These are phyloP conservation scores for Schizosaccharomyces octosporus DNA, from an alignment of 805 yeast species.

Conservation along the genomic window DNA sequence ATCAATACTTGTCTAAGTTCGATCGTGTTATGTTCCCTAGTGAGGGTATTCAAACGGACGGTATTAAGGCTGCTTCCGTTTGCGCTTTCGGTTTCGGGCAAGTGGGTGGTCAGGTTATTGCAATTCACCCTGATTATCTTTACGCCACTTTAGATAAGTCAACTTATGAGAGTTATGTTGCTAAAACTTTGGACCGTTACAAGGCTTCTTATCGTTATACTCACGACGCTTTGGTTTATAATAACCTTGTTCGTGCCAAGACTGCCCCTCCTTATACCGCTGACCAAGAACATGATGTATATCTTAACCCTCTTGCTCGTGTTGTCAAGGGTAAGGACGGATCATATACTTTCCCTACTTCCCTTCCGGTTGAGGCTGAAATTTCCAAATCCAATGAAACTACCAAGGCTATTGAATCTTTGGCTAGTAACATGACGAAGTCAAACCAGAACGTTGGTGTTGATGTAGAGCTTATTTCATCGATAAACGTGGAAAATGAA, in stretches of 20 bases:
- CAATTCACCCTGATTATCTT: constrained; percentile 79
- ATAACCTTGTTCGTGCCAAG: constrained; percentile 79
- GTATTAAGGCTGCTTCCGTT: constrained; percentile 87
- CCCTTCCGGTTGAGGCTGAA: not conserved
- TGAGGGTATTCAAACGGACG: constrained; percentile 78
- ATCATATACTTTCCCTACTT: constrained; percentile 5
- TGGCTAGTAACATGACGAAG: constrained; percentile 25
- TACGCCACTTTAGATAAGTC: constrained; percentile 53
- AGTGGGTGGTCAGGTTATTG: constrained; percentile 92
- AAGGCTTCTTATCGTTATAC: constrained; percentile 77
- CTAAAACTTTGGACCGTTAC: constrained; percentile 56
- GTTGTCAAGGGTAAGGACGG: constrained; percentile 14
- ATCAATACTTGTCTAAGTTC: constrained; percentile 52
- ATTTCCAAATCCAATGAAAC: constrained; percentile 13
- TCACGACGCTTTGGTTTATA: constrained; percentile 82
- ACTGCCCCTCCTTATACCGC: constrained; percentile 79
- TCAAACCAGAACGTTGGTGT: constrained; percentile 65
- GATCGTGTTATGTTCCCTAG: constrained; percentile 87
- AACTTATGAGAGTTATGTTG: constrained; percentile 45
- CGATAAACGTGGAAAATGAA: constrained; percentile 65
- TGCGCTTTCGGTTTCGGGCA: constrained; percentile 99
- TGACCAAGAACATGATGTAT: constrained; percentile 69
- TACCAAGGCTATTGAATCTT: constrained; percentile 22
- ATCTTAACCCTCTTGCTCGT: constrained; percentile 87
- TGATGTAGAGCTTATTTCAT: constrained; percentile 72